phyloP scores from a whole-genome alignment of 2,329 filamentous ascomycete species.

The Colletotrichum sp. region DNA sequence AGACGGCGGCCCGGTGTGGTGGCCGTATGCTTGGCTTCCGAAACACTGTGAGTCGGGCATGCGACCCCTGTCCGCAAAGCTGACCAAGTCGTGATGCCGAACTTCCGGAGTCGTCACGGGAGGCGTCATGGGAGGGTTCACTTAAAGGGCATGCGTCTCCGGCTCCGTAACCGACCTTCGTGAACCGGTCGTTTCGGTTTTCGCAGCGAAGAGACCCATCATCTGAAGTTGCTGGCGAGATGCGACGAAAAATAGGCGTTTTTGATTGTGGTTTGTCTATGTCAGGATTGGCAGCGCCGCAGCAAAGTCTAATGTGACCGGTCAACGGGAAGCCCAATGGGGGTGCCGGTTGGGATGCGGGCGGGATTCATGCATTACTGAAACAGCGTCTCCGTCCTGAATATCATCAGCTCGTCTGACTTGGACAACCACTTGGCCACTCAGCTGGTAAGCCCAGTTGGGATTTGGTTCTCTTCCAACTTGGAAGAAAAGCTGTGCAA shows the following conservation, averaged over 20 bases:
- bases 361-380: conserved; percentile 2
- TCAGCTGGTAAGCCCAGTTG: background rate
- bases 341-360: background rate
- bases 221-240: conserved; percentile 9
- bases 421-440: background rate
- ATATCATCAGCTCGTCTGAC: background rate
- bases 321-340: background rate
- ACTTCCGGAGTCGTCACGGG: background rate
- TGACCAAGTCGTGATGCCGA: background rate
- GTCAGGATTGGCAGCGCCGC: background rate
- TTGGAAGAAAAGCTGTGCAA: background rate
- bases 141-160: background rate
- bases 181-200: background rate
- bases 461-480: background rate
- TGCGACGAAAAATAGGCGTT: background rate
- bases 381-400: background rate
- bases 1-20: background rate
- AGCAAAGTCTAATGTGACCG: background rate
- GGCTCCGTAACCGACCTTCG: background rate
- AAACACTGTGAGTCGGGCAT: conserved; percentile 17
- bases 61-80: conserved; percentile 3
- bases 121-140: background rate
- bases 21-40: conserved; percentile 8
- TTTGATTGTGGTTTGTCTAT: background rate
- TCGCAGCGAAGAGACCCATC: background rate